Evolutionary conservation across 352 stramenopile genomes (phyloP).

Genomic region (Globisporangium uncinulatum): DNA sequence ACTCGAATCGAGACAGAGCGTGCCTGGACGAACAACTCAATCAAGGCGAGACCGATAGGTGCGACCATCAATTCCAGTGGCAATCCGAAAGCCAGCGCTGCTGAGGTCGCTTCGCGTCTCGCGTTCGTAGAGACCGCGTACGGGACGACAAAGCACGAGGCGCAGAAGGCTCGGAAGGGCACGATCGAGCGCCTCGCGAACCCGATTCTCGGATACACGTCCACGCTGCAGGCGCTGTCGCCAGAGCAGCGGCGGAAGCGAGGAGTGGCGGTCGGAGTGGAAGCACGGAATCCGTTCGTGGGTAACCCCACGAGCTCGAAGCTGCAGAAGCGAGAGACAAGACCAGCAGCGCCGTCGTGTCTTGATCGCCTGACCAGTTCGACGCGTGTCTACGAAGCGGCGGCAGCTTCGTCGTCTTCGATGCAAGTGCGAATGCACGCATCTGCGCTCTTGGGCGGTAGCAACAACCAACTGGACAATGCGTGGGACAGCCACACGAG

Average conservation of each 20-base stretch:
- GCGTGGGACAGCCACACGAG: background rate
- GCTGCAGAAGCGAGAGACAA: background rate
- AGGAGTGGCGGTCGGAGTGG: conserved; percentile 19
- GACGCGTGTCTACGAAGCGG: conserved; percentile 14
- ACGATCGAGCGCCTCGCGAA: conserved; percentile 64
- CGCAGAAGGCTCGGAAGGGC: conserved; percentile 43
- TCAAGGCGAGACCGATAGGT: background rate
- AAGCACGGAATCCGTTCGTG: conserved; percentile 3
- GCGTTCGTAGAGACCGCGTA: conserved; percentile 63
- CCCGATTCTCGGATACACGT: conserved; percentile 60
- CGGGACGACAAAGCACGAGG: conserved; percentile 36
- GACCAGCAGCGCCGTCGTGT: background rate
- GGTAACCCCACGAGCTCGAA: background rate
- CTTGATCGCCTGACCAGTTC: conserved; percentile 17
- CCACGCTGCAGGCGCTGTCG: conserved; percentile 57
- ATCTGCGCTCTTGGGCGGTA: background rate
- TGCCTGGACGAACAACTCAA: too few species aligned
- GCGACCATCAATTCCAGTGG: background rate
- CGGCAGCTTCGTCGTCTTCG: background rate
- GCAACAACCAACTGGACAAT: conserved; percentile 21
- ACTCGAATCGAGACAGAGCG: conserved; percentile 5
- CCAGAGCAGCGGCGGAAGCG: conserved; percentile 47
- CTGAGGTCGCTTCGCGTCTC: conserved; percentile 20
- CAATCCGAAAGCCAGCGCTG: background rate
- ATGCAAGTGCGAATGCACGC: background rate